Conservation (phyloP, 768 basidiomycete species). For the Psilocybe tampanensis region DNA sequence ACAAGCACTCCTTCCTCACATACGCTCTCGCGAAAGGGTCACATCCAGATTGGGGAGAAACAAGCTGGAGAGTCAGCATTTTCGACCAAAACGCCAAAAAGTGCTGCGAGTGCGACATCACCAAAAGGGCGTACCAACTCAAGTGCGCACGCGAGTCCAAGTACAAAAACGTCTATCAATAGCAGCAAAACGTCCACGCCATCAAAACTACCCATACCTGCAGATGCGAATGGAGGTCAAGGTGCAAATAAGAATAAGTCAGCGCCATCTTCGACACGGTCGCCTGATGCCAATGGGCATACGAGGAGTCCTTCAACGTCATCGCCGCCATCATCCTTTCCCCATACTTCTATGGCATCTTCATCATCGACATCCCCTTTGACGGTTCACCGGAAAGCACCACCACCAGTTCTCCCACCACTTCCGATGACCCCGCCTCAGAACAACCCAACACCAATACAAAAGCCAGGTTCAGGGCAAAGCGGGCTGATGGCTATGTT, state of each 20-base stretch:
- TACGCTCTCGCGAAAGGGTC: neutral
- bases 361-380: neutral
- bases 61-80: neutral
- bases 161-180: neutral
- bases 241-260: too few species aligned
- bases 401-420: neutral
- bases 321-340: neutral
- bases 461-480: constrained; percentile 8
- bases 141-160: neutral
- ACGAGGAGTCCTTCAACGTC: neutral
- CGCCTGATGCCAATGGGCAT: constrained; percentile 1
- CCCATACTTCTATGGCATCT: neutral
- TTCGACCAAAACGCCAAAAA: neutral
- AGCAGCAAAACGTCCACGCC: neutral
- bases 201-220: neutral
- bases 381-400: too few species aligned
- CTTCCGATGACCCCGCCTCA: neutral
- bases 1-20: neutral
- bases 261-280: neutral
- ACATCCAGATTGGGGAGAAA: neutral
- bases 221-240: neutral
- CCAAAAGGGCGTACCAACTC: neutral
- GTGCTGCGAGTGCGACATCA: neutral
- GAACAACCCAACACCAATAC: constrained; percentile 6
- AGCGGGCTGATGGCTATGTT: constrained; percentile 19